Evolutionary conservation across 2,329 filamentous ascomycete genomes (phyloP).

Genomic region (Monilinia vaccinii-corymbosi): DNA sequence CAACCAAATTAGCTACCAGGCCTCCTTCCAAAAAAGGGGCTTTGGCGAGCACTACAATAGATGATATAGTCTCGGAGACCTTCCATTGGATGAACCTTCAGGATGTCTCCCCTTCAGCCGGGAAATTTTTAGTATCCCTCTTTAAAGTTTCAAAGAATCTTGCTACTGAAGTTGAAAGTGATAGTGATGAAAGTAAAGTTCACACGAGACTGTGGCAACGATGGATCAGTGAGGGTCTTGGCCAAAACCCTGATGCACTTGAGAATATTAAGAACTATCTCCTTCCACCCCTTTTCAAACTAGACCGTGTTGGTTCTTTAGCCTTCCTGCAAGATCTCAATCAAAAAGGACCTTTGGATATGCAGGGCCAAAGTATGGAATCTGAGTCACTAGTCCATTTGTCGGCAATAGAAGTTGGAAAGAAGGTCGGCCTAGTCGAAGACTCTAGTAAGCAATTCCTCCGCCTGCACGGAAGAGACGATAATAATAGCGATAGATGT

Average conservation of each 20-base stretch:
- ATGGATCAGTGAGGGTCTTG: conserved; percentile 46
- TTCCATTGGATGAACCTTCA: conserved; percentile 49
- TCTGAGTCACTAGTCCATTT: conserved; percentile 51
- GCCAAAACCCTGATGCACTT: conserved; percentile 41
- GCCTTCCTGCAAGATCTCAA: conserved; percentile 50
- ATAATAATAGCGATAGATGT: conserved; percentile 15
- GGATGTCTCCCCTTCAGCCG: conserved; percentile 50
- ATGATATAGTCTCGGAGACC: conserved; percentile 41
- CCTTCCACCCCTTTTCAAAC: conserved; percentile 52
- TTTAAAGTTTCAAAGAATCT: conserved; percentile 37
- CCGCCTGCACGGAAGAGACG: background rate
- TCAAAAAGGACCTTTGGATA: conserved; percentile 38
- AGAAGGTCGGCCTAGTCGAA: conserved; percentile 59
- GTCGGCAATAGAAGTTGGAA: conserved; percentile 60
- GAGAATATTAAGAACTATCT: conserved; percentile 57
- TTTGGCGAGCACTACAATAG: conserved; percentile 26
- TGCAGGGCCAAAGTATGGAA: conserved; percentile 38
- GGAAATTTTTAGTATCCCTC: conserved; percentile 50
- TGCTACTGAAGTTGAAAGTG: conserved; percentile 26
- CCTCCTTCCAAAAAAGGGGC: background rate
- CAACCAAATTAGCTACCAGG: background rate
- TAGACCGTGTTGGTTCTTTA: conserved; percentile 44
- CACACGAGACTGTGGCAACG: conserved; percentile 38
- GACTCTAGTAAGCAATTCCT: conserved; percentile 46
- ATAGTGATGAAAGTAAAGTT: conserved; percentile 32